Percentiles rank a stretch among this genome's conserved stretches.
These are phyloP conservation scores for Schwanniomyces yamadae DNA, from an alignment of 805 yeast species.

Conservation along the genomic window DNA sequence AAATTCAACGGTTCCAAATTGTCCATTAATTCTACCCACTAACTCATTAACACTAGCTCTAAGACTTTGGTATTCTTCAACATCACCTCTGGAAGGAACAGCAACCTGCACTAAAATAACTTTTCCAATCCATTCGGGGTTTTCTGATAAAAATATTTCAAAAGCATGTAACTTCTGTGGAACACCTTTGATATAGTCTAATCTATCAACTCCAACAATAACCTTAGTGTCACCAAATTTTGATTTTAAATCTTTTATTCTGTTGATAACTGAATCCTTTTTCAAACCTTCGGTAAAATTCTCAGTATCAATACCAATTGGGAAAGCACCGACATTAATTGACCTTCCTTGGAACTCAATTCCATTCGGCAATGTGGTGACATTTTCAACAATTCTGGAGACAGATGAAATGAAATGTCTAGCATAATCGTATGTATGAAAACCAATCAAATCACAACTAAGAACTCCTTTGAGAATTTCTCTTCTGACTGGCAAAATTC, in stretches of 20 bases:
- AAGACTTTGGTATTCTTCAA: slow-evolving; percentile 92
- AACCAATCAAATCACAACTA: slow-evolving; percentile 92
- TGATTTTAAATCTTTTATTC: slow-evolving; percentile 60
- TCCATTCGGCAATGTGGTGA: slow-evolving; percentile 88
- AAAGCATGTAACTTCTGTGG: slow-evolving; percentile 97
- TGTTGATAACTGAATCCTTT: slow-evolving; percentile 56
- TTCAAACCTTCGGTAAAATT: slow-evolving; percentile 80
- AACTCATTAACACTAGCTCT: slow-evolving; percentile 94
- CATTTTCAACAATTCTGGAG: slow-evolving; percentile 68
- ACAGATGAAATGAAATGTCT: slow-evolving; percentile 92
- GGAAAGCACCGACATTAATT: slow-evolving; percentile 92
- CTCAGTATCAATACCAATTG: slow-evolving; percentile 97
- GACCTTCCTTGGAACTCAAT: slow-evolving; percentile 73
- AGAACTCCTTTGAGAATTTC: slow-evolving; percentile 90
- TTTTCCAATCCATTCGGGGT: slow-evolving; percentile 98
- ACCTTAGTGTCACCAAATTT: slow-evolving; percentile 77
- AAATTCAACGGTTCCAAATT: slow-evolving; percentile 94
- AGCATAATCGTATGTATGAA: slow-evolving; percentile 98
- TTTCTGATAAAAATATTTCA: slow-evolving; percentile 85
- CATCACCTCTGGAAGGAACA: slow-evolving; percentile 96
- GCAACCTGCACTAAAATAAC: slow-evolving; percentile 95
- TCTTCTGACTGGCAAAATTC: slow-evolving; percentile 92
- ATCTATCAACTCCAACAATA: slow-evolving; percentile 93
- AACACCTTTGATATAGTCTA: slow-evolving; percentile 96
- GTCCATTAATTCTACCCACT: slow-evolving; percentile 95